Conservation (phyloP, 257 asterid genomes). For the Petunia secreta region DNA sequence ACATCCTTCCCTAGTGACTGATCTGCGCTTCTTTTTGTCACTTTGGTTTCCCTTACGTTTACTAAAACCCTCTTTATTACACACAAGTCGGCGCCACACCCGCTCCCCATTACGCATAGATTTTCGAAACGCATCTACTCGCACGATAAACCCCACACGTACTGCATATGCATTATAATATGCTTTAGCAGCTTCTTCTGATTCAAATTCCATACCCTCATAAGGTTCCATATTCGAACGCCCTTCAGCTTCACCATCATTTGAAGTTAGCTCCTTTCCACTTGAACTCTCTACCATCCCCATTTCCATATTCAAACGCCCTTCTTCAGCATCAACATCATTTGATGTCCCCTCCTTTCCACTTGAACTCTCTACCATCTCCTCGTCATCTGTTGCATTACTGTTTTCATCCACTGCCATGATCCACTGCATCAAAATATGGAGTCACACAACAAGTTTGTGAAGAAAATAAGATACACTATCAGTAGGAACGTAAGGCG, state of each 20-base stretch:
- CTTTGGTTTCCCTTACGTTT: conserved; percentile 33
- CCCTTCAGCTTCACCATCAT: conserved; percentile 21
- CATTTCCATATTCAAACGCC: conserved; percentile 23
- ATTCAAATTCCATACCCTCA: conserved; percentile 41
- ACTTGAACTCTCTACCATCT: conserved; percentile 20
- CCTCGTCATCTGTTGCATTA: conserved; percentile 25
- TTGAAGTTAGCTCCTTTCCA: conserved; percentile 22
- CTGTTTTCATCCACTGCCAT: conserved; percentile 38
- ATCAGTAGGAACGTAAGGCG: neutral
- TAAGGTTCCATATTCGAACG: conserved; percentile 31
- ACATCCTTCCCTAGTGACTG: conserved; percentile 48
- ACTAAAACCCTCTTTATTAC: conserved; percentile 49
- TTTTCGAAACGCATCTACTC: conserved; percentile 43
- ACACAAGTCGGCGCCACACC: conserved; percentile 45
- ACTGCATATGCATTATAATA: conserved; percentile 39
- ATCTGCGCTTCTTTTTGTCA: conserved; percentile 42
- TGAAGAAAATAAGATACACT: neutral
- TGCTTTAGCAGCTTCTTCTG: conserved; percentile 44
- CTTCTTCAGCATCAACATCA: conserved; percentile 15
- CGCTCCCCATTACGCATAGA: conserved; percentile 43
- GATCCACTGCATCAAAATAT: too few relatives aligned
- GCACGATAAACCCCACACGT: conserved; percentile 37
- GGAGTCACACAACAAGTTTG: neutral
- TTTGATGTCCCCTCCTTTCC: conserved; percentile 25
- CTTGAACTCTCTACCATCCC: conserved; percentile 1